Conservation (phyloP, 345 rosid species). For the Clarkia xantiana region DNA sequence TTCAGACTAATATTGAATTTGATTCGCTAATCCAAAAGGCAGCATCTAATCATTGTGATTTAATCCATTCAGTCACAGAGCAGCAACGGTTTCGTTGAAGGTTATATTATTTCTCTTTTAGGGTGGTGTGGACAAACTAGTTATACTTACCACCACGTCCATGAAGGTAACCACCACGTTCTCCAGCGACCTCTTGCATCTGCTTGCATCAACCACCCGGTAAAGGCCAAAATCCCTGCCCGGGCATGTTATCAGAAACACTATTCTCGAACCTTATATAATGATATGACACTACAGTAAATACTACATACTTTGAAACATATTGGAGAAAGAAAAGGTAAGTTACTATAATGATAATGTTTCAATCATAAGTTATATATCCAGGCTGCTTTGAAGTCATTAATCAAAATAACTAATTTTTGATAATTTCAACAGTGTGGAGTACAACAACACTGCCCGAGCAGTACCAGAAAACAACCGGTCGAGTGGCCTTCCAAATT, state of each 20-base stretch:
- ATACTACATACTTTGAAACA: background rate
- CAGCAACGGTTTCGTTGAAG: too few relatives aligned
- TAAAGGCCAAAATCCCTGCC: conserved; percentile 87
- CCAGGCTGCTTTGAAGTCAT: too few relatives aligned
- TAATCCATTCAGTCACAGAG: background rate
- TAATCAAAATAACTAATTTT: too few relatives aligned
- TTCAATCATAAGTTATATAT: too few relatives aligned
- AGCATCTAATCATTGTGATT: background rate
- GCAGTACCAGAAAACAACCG: too few relatives aligned
- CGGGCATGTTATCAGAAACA: conserved; percentile 95
- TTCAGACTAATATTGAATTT: conserved; percentile 8
- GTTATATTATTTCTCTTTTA: too few relatives aligned
- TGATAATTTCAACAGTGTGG: too few relatives aligned
- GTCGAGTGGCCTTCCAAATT: too few relatives aligned
- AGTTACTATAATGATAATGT: too few relatives aligned
- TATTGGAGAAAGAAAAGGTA: background rate
- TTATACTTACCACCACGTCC: conserved; percentile 76
- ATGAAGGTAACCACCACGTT: conserved; percentile 98
- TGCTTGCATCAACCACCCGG: conserved; percentile 49
- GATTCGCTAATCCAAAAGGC: background rate
- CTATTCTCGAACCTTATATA: conserved; percentile 3
- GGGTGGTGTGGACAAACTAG: background rate
- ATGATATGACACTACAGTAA: background rate
- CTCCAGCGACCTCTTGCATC: conserved; percentile 99
- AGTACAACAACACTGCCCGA: too few relatives aligned